These are phyloP conservation scores for Amniculicola lignicola DNA, from an alignment of 495 filamentous ascomycete genomes.

Conservation along the genomic window DNA sequence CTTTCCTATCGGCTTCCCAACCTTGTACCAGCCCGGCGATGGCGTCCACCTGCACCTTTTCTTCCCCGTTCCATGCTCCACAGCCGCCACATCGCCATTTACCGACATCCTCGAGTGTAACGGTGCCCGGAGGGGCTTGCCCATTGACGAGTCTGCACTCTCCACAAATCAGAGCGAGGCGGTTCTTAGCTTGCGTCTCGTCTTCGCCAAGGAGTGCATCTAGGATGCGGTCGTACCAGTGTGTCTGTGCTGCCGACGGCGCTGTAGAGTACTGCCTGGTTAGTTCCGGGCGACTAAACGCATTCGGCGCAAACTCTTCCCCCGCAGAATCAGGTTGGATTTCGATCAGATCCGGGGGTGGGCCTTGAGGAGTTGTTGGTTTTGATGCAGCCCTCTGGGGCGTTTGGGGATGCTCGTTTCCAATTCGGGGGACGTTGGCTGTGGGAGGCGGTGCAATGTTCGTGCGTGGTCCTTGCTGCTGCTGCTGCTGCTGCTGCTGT, in stretches of 20 bases:
- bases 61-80: slow-evolving; percentile 77
- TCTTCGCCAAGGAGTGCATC: slow-evolving; percentile 94
- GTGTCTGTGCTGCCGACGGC: slow-evolving; percentile 51
- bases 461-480: slow-evolving; percentile 46
- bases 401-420: slow-evolving; percentile 29
- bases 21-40: slow-evolving; percentile 21
- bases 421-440: slow-evolving; percentile 66
- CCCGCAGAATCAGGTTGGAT: slow-evolving; percentile 7
- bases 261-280: slow-evolving; percentile 48
- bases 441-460: slow-evolving; percentile 73
- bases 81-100: slow-evolving; percentile 87
- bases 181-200: slow-evolving; percentile 86
- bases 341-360: not conserved
- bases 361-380: slow-evolving; percentile 15
- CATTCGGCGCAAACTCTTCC: slow-evolving; percentile 61
- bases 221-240: slow-evolving; percentile 92
- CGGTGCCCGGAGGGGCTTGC: slow-evolving; percentile 86
- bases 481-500: slow-evolving; percentile 21
- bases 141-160: slow-evolving; percentile 89
- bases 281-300: slow-evolving; percentile 42
- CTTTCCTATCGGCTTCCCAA: slow-evolving; percentile 21
- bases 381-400: slow-evolving; percentile 27
- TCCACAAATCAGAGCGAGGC: slow-evolving; percentile 81
- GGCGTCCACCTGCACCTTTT: slow-evolving; percentile 44
- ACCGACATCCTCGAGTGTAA: slow-evolving; percentile 73